Base-by-base conservation (phyloP, 2,329 filamentous ascomycete genomes). In the Penicillium rolfsii region DNA sequence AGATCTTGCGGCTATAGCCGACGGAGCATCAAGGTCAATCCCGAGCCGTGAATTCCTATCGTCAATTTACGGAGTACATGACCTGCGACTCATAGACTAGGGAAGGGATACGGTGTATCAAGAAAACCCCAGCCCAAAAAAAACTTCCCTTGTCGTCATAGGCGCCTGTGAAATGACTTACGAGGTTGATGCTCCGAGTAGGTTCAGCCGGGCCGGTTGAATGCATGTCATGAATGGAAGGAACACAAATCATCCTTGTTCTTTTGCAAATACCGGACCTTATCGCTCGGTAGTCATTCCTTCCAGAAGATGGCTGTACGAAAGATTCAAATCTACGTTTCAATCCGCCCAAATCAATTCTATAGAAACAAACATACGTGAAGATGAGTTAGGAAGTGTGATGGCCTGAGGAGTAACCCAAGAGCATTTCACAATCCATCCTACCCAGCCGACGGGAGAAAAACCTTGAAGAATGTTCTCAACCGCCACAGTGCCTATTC, bases 151-250 rank as follows among this genome's bases (percentile, higher is more conserved):
- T 30, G 24, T n/a, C 45, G 45, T 48, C 26, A 48, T 30, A n/a
- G 6, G 9, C 19, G 5, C 4, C 19, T 22, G 19, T 46, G 8
- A 4, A 46, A 26, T 11, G 5, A 16, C 43, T 28, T 46, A 28
- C 43, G 26, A 16, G 43, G n/a, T 46, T 12, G 12, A 46, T 46
- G 22, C 43, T 12, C 16, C 11, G 46, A 16, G 6, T 49, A 49
- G 46, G 16, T 49, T 49, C 46, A 46, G 24, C 9, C 43, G 43
- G 43, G 45, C 45, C 45, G 45, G 45, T n/a, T 30, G 28, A 35
- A 50, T 24, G 48, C 48, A 50, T 35, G 46, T 33, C 46, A 50
- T 35, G 46, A 50, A 50, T 22, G 9, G 22, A 6, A 48, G 48
- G 30, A 50, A 35, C 28, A 28, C 9, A 6, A 7, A 8, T 22